Evolutionary conservation across 805 yeast genomes (phyloP), one percentile per base, ranked within the genome.

Genomic region (Nakazawaea anatomiae): DNA sequence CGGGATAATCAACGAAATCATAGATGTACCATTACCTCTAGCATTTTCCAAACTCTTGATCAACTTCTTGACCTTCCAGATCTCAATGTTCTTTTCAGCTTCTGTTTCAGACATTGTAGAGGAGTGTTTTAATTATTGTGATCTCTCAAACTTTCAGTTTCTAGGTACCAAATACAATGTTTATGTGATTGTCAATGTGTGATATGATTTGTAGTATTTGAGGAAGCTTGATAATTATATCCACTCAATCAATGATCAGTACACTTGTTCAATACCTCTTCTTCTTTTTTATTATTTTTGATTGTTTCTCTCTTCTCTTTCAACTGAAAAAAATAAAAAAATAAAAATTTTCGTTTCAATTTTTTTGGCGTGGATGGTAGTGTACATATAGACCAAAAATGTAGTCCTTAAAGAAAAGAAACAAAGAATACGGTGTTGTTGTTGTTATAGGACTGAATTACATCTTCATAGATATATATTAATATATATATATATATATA

Each of bases 21-120:
- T 94, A 28, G 99, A 94, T 44, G 99, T 94, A 71, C 99, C 99
- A 68, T 92, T 94, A 70, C 99, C 99, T 70, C 97, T 82, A 49
- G 98, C 98, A 62, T 73, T 74, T 67, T 94, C 94, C 60, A 94
- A 79, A 54, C 86, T 81, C 71, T 87, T 87, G 78, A 91, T 81
- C 71, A 89, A 79, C 74, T 94, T 94, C 78, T 91, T 92, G 78
- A 94, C 84, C 83, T 94, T 94, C 99, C 99, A 94, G 76, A 94
- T 91, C 76, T 94, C 96, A 67, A 94, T 92, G 75, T 91, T 92
- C 75, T 88, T 90, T 68, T 94, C 99, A 48, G 96, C 94, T 58
- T 89, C 96, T 54, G 83, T 75, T 60, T 83, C 77, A 12, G 58
- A 45, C 44, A 56, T 52, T 44, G 59, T 57, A 43, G 70, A 14